Evolutionary conservation across 139 green algal genomes (phyloP), one percentile per base, ranked within the genome.

Genomic region (Chlamydomonas schloesseri): DNA sequence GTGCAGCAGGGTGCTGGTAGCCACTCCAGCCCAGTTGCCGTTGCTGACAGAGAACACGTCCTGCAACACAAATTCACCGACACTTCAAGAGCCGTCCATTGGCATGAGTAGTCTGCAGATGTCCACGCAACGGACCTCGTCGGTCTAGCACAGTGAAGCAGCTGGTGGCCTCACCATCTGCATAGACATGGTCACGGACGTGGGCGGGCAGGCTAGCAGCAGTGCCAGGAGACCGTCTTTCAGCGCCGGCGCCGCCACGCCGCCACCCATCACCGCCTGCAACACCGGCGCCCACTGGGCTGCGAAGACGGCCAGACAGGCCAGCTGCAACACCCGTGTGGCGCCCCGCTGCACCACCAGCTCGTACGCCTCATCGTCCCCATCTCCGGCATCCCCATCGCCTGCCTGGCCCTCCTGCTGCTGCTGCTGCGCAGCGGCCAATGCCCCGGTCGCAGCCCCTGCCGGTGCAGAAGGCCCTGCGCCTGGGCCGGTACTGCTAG

Each of bases 1-100:
- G 79, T 85, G 79, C 31, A 85, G 79, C 65, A 85, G 9, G 23
- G 79, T 34, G 79, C 79, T 85, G 47, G 21, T 77, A 18, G 77
- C 21, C 28, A 85, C 47, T 50, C 67, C 69, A 31, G 65, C 79
- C 11, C 69, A 4, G 26, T 76, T 18, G 33, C 79, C 79, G 9
- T 67, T 20, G 20, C 47, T 33, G 26, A 85, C 26, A 11, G 37
- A 34, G 23, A 85, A 8, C 13, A 33, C 55, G 55, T 26, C 18
- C 55, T 60, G 55, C 55, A 60, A 11, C 55, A 24, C 55, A 11
- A 21, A 60, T 18, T n/a, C n/a, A n/a, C n/a, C n/a, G n/a, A n/a
- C n/a, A n/a, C n/a, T n/a, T n/a, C n/a, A n/a, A n/a, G n/a, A n/a
- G n/a, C n/a, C n/a, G n/a, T n/a, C n/a, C n/a, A n/a, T n/a, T n/a